Percentiles rank a stretch among this genome's conserved stretches.
These are phyloP conservation scores for Castanea mollissima DNA, from an alignment of 306 rosid species.

Conservation along the genomic window DNA sequence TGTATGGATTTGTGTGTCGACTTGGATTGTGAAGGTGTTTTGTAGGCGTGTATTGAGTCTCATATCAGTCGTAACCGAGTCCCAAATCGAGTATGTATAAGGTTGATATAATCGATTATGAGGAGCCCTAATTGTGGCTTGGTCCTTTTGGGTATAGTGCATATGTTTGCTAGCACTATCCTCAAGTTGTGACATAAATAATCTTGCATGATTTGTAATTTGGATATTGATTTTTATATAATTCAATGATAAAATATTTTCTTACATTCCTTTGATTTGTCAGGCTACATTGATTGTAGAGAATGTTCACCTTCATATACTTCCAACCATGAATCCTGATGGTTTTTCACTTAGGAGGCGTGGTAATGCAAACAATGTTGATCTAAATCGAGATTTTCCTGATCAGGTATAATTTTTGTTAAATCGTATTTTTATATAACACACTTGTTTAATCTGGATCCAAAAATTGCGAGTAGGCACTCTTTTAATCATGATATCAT, in stretches of 20 bases:
- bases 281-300: constrained; percentile 81
- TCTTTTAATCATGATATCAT: background rate
- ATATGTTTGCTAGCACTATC: too few species aligned
- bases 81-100: too few species aligned
- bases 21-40: too few species aligned
- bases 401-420: constrained; percentile 64
- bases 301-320: constrained; percentile 88
- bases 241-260: constrained; percentile 1
- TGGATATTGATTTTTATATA: background rate
- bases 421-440: background rate
- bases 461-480: background rate
- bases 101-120: too few species aligned
- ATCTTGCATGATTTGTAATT: constrained; percentile 6
- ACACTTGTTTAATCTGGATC: background rate
- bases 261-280: constrained; percentile 15
- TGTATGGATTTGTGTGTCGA: too few species aligned
- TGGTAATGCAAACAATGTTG: constrained; percentile 80
- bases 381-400: constrained; percentile 92
- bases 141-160: too few species aligned
- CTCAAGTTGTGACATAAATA: background rate
- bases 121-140: too few species aligned
- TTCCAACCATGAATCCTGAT: constrained; percentile 97
- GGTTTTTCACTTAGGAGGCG: constrained; percentile 77
- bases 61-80: too few species aligned
- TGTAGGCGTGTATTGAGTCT: too few species aligned